These are phyloP conservation scores for Apiospora arundinis DNA, from an alignment of 2,329 filamentous ascomycete species.

Conservation along the genomic window DNA sequence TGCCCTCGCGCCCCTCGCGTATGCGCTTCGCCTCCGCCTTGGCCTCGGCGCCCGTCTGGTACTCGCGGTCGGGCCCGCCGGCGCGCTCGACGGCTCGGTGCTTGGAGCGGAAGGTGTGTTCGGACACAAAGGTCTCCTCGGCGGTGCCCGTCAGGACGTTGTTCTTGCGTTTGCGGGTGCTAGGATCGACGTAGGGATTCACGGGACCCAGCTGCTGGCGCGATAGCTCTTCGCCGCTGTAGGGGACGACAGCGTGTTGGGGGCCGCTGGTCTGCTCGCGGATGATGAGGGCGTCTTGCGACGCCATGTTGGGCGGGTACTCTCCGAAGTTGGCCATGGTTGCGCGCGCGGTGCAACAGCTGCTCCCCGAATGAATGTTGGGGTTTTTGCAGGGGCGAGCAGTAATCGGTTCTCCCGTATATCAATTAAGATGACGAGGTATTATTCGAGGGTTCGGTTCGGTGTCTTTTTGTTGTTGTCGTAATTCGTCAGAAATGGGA, in stretches of 20 bases:
- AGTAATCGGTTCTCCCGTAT: background rate
- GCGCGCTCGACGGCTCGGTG: slow-evolving; percentile 81
- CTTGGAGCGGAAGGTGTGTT: slow-evolving; percentile 86
- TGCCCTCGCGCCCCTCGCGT: slow-evolving; percentile 79
- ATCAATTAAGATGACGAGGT: slow-evolving; percentile 8
- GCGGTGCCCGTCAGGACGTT: slow-evolving; percentile 86
- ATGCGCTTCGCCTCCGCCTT: slow-evolving; percentile 76
- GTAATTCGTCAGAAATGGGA: background rate
- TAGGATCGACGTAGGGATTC: slow-evolving; percentile 76
- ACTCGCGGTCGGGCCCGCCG: slow-evolving; percentile 63
- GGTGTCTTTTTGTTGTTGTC: background rate
- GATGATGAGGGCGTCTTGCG: slow-evolving; percentile 67
- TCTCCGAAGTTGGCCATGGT: slow-evolving; percentile 66
- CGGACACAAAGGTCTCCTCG: slow-evolving; percentile 86
- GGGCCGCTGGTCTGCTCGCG: slow-evolving; percentile 59
- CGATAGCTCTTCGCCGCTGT: slow-evolving; percentile 75
- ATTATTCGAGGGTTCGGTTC: background rate
- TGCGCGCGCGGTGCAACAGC: background rate
- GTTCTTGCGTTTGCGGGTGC: slow-evolving; percentile 77
- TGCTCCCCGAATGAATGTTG: background rate
- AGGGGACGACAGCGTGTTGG: slow-evolving; percentile 66
- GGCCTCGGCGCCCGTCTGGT: slow-evolving; percentile 58
- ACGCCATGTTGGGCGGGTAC: slow-evolving; percentile 70
- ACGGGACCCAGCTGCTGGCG: slow-evolving; percentile 70
- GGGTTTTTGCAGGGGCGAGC: background rate